Evolutionary conservation across 805 yeast genomes (phyloP), one percentile per base, ranked within the genome.

Genomic region (Wickerhamiella nectarea): DNA sequence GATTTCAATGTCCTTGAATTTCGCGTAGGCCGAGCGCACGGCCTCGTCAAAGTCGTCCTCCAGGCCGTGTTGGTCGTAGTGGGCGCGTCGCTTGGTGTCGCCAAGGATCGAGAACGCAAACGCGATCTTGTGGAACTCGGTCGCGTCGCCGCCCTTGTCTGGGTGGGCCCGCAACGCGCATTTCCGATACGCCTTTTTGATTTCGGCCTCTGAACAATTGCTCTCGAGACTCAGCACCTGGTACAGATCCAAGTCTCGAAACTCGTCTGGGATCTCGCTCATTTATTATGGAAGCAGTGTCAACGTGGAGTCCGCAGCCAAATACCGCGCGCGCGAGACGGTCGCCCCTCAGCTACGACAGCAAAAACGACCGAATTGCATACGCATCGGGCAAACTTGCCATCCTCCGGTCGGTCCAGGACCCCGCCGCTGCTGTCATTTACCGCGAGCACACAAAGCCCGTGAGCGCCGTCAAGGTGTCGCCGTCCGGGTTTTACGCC

Each of bases 401-500:
- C 22, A 73, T 77, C 53, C 66, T 89, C 29, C 72, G 93, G 48
- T 72, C 80, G 2, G 70, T 85, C 36, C 67, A 69, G 25, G 60
- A 66, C n/a, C 75, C 81, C 2, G 54, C 61, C 4, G 55, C 63
- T 28, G 64, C 75, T 9, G 57, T 69, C n/a, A 29, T 47, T 10
- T 89, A 80, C 65, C 72, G 72, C 8, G 78, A 74, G 38, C 97
- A 89, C 61, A 70, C 71, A 28, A 66, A 68, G 34, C 63, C 73
- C 18, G 84, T 93, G 33, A 81, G 94, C 0, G 94, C 79, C 3
- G 95, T 91, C 12, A 73, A 75, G 38, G 85, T 91, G 60, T 69
- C 94, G 1, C 95, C 97, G 1, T 77, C 86, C 10, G 96, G 98
- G 1, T 80, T 70, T 61, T 89, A 83, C 62, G 66, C 89, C 24